These are phyloP conservation scores for Simplicillium aogashimaense DNA, from an alignment of 2,329 filamentous ascomycete species.

Conservation along the genomic window DNA sequence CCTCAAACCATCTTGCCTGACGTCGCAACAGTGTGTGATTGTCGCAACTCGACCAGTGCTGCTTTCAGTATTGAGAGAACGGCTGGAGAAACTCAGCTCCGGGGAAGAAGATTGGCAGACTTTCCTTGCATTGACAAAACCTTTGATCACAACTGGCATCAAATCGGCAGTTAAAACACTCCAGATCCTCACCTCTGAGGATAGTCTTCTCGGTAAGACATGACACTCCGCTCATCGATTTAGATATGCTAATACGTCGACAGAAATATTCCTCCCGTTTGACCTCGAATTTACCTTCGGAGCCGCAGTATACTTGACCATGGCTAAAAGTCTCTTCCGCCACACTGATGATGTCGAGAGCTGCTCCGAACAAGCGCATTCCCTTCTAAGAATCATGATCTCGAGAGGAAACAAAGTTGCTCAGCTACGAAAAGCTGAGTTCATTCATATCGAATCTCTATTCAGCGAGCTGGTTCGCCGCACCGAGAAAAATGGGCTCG, in stretches of 20 bases:
- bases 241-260: not conserved
- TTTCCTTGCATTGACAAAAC: constrained; percentile 21
- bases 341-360: constrained; percentile 10
- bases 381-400: constrained; percentile 23
- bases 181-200: constrained; percentile 23
- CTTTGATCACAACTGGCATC: constrained; percentile 26
- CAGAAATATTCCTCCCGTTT: constrained; percentile 26
- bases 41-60: constrained; percentile 26
- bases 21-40: constrained; percentile 21
- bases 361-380: constrained; percentile 11
- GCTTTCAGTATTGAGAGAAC: constrained; percentile 22
- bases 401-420: constrained; percentile 21
- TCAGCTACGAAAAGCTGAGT: constrained; percentile 19
- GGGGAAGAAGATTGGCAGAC: constrained; percentile 13
- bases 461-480: constrained; percentile 16
- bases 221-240: rapidly evolving
- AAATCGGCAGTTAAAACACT: constrained; percentile 29
- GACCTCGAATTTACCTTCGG: constrained; percentile 26
- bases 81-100: constrained; percentile 5
- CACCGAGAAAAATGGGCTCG: constrained; percentile 15
- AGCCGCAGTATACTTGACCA: constrained; percentile 22
- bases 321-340: constrained; percentile 25
- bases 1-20: not conserved
- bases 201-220: constrained; percentile 22
- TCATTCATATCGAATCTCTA: constrained; percentile 16